Base-by-base conservation (phyloP, 1,284 basidiomycete species). In the Meira miltonrushii region DNA sequence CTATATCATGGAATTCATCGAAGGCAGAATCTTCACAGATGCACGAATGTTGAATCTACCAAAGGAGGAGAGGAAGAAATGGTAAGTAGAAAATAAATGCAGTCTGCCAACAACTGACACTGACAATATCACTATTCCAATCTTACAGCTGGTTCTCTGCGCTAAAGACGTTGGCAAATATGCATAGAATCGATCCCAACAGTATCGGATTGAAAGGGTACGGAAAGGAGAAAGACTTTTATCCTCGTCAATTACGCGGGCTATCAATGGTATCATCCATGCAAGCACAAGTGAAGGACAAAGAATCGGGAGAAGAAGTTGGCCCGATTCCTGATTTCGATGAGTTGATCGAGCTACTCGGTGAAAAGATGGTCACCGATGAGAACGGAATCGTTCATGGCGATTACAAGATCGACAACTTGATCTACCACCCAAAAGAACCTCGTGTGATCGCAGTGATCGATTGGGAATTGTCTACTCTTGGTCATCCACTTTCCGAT, bases 361-460 rank as follows among this genome's bases (percentile, higher is more conserved):
- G 81, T 53, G 78, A 79, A 41, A 83, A 89, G 68, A 81, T 91
- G 55, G 92, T 90, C 0, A 83, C 87, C 74, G 83, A 81, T 66
- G 86, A 64, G 55, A 86, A 79, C 37, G 61, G 59, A 17, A 86
- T 94, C 64, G 90, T 95, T 3, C 93, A 97, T 75, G 93, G 94
- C 21, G 93, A 97, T 79, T 97, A 91, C 78, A 98, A 98, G 80
- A 83, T 95, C 21, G 93, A 98, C 79, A 98, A 97, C 77, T 79
- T 97, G 41, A 85, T 97, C 62, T 97, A 92, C 80, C 92, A 96
- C 74, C 88, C 89, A 0, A 92, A 87, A 1, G 87, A 95, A 79
- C 90, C 92, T 60, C 82, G 85, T 48, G 92, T 97, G 1, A 92
- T 97, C 69, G 93, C 90, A 1, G 91, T 97, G 46, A 81, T 97